Percentiles rank a stretch among this genome's conserved stretches.
These are phyloP conservation scores for Tylopilus cervinicoccineus DNA, from an alignment of 768 basidiomycete species.

Conservation along the genomic window DNA sequence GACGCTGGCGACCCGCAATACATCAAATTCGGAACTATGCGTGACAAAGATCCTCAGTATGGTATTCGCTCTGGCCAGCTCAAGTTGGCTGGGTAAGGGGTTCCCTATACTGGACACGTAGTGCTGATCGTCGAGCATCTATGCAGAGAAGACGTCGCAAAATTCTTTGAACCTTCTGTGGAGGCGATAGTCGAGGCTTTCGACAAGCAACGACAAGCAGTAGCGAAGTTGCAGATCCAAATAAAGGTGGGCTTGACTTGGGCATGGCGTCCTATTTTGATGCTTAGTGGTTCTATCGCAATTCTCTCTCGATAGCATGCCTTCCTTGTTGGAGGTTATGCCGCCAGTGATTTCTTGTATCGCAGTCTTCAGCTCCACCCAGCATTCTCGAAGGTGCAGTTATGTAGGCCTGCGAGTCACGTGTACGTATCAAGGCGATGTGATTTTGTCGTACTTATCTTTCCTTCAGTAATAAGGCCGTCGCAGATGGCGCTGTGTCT, in stretches of 20 bases:
- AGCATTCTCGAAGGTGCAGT: constrained; percentile 20
- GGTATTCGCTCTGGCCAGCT: constrained; percentile 36
- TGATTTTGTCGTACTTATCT: background rate
- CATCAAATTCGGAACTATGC: constrained; percentile 35
- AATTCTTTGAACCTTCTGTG: constrained; percentile 43
- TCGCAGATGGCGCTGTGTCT: constrained; percentile 17
- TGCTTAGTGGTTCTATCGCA: background rate
- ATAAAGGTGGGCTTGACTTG: constrained; percentile 17
- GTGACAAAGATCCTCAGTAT: constrained; percentile 31
- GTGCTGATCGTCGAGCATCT: background rate
- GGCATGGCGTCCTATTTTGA: background rate
- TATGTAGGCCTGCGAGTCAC: constrained; percentile 45
- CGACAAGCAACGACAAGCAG: constrained; percentile 19
- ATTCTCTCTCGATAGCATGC: constrained; percentile 23
- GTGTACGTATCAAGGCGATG: constrained; percentile 31
- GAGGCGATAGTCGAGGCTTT: constrained; percentile 32
- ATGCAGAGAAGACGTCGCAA: constrained; percentile 33
- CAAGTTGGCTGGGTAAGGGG: constrained; percentile 32
- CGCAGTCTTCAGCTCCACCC: constrained; percentile 32
- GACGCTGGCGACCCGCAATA: constrained; percentile 32
- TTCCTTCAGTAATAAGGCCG: constrained; percentile 37
- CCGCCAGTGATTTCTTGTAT: constrained; percentile 44
- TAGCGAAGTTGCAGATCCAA: constrained; percentile 18
- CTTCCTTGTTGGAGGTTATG: constrained; percentile 51
- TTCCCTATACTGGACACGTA: background rate